These are phyloP conservation scores for Blastobotrys mokoenaii DNA, from an alignment of 805 yeast genomes.

Conservation along the genomic window DNA sequence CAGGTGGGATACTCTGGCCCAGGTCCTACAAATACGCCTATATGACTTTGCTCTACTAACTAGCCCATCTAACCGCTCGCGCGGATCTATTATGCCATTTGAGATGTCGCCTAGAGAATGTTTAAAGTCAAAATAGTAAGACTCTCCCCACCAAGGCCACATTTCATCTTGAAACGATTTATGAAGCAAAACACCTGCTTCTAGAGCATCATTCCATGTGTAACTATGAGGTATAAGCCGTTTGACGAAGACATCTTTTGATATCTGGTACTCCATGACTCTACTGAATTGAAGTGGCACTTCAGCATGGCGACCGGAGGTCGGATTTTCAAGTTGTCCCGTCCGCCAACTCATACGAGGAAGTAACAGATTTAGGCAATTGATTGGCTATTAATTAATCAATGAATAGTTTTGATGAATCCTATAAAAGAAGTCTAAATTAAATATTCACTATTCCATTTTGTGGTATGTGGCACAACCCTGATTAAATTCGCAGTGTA, in stretches of 20 bases:
- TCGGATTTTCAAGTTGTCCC: too few species aligned
- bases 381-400: too few species aligned
- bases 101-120: not conserved
- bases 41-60: not conserved
- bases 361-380: too few species aligned
- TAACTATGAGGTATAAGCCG: not conserved
- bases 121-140: not conserved
- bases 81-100: not conserved
- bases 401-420: too few species aligned
- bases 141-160: not conserved
- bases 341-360: too few species aligned
- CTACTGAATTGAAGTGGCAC: too few species aligned
- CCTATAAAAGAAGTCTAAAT: too few species aligned
- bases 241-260: not conserved
- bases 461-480: too few species aligned
- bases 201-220: not conserved
- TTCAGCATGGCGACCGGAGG: too few species aligned
- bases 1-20: not conserved
- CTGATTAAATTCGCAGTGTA: too few species aligned
- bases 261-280: not conserved
- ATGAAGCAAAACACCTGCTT: not conserved
- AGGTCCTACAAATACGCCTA: not conserved
- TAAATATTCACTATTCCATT: too few species aligned
- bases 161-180: not conserved
- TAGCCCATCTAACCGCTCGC: not conserved